A percentile compares a stretch with the other conserved stretches of the same genome.
These are phyloP conservation scores for Nemania sp. DNA, from an alignment of 2,329 filamentous ascomycete genomes.

Conservation along the genomic window DNA sequence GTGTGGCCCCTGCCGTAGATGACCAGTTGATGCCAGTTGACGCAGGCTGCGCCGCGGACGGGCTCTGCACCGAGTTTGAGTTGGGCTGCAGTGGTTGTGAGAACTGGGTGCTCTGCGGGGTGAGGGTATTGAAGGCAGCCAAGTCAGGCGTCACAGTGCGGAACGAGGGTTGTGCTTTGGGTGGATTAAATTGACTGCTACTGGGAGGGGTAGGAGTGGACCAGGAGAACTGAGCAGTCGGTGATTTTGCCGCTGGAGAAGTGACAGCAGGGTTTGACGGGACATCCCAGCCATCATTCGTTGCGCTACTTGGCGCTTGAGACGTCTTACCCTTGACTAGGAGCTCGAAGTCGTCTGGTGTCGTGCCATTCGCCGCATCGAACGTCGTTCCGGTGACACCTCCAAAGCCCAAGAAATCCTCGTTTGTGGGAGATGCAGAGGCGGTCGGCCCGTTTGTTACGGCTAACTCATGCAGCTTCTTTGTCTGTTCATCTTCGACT, in stretches of 20 bases:
- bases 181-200: constrained; percentile 50
- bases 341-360: constrained; percentile 83
- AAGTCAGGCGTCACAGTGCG: constrained; percentile 72
- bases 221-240: constrained; percentile 67
- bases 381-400: constrained; percentile 71
- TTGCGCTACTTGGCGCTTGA: constrained; percentile 53
- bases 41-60: constrained; percentile 48
- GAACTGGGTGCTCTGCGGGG: constrained; percentile 71
- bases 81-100: constrained; percentile 69
- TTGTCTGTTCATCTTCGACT: constrained; percentile 89
- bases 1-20: constrained; percentile 52
- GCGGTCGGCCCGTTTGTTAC: constrained; percentile 63
- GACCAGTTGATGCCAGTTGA: constrained; percentile 58
- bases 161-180: constrained; percentile 59
- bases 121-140: constrained; percentile 65
- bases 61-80: constrained; percentile 37
- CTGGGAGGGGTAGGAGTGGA: constrained; percentile 66
- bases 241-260: constrained; percentile 52
- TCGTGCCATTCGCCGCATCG: constrained; percentile 63
- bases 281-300: constrained; percentile 65
- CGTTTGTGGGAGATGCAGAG: constrained; percentile 63
- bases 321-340: constrained; percentile 82
- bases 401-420: constrained; percentile 79
- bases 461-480: constrained; percentile 87
- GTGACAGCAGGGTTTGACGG: constrained; percentile 49